Base-by-base conservation (phyloP, 176 grass and related monocot species). In the Hordeum vulgare region DNA sequence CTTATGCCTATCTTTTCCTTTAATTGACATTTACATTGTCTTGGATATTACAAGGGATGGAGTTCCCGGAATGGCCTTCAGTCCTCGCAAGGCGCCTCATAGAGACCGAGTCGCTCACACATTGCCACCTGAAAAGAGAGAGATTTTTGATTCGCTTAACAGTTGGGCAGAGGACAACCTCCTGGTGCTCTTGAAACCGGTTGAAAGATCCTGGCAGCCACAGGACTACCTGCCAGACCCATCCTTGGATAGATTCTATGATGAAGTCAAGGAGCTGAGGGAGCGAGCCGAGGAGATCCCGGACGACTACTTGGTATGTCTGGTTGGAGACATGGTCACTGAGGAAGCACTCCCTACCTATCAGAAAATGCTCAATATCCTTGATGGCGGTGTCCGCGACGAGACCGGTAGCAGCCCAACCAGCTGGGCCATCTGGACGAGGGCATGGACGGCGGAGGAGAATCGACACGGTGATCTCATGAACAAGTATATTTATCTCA, bases 151-250 rank as follows among this genome's bases (percentile, higher is more conserved):
- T 1, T 83, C 67, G 10, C 82, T 92, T 0, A 21, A 89, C 3
- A 0, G 20, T 0, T 92, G 90, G 86, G 86, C 79, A 1, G 78
- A 25, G 44, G 59, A 80, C 20, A 89, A 67, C 83, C 47, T 92
- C 24, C 66, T 92, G 51, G 25, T 74, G 3, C 75, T 75, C 20
- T 53, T 92, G 9, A 86, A 89, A 75, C 83, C 80, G 8, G 80
- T 89, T 8, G 90, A 92, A 25, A 7, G 26, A 44, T 92, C 83
- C 0, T 92, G 86, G 90, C 90, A 92, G 61, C 90, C 86, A 17
- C 86, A 92, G 80, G 90, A 92, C 79, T 83, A 83, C 67, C 86
- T 92, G 0, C 90, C 83, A 0, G 83, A 86, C 59, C 73, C 86
- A 7, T 15, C 67, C 4, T 80, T 42, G 1, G 79, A 76, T 2